Conservation (phyloP, 2,329 filamentous ascomycete species). For the Colletotrichum sp. region DNA sequence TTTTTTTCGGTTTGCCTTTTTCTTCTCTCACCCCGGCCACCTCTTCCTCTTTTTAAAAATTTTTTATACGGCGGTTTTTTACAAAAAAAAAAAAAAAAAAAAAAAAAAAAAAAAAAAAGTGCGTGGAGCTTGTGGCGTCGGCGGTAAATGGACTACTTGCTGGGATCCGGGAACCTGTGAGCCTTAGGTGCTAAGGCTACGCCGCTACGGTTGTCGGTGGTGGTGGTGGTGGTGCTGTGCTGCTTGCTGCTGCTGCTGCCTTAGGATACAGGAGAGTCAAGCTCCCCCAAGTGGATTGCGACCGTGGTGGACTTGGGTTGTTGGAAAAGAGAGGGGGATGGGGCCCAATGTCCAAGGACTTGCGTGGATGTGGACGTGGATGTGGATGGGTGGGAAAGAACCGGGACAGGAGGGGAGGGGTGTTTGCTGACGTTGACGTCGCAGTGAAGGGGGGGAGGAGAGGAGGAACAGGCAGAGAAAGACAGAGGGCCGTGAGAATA, state of each 20-base stretch:
- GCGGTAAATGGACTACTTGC: slow-evolving; percentile 15
- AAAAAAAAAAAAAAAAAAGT: background rate
- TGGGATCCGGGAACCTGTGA: slow-evolving; percentile 10
- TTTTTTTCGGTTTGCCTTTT: no score
- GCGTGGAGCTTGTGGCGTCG: slow-evolving; percentile 18
- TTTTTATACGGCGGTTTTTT: no score
- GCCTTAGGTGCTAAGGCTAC: background rate
- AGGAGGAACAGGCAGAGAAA: background rate
- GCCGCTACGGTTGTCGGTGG: background rate
- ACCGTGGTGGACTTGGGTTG: background rate
- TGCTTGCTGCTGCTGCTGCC: background rate
- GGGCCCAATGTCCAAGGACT: background rate
- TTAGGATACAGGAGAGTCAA: background rate
- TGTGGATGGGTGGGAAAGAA: background rate
- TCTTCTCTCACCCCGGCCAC: no score
- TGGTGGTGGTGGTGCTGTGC: background rate
- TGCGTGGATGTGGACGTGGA: background rate
- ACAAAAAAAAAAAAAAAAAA: no score
- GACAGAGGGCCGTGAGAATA: background rate
- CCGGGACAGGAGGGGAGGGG: background rate
- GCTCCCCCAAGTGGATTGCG: background rate
- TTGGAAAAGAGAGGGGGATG: background rate
- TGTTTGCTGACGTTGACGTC: slow-evolving; percentile 19
- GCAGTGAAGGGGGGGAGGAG: slow-evolving; percentile 1
- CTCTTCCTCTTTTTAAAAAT: no score